phyloP scores from a whole-genome alignment of 192 early-diverging fungal genomes.

The Coemansia sp. region DNA sequence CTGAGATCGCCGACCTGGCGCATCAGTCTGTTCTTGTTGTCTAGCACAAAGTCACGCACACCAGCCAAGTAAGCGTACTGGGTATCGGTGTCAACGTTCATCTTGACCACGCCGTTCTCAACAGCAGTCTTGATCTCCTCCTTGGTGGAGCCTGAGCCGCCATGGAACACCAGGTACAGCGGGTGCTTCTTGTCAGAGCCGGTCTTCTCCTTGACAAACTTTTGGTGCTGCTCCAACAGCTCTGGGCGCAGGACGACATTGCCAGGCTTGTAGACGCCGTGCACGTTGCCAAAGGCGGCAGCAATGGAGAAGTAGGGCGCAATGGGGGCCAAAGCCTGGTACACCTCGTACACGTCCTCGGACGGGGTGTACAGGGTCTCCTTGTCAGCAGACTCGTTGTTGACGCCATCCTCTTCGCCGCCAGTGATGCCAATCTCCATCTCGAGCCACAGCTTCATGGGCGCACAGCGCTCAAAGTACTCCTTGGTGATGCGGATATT shows the following conservation, averaged over 20 bases:
- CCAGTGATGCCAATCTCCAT: conserved; percentile 99
- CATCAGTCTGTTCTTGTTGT: conserved; percentile 86
- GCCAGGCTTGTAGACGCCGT: conserved; percentile 94
- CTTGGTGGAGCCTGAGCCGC: conserved; percentile 84
- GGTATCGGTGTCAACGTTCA: conserved; percentile 99
- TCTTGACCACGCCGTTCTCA: conserved; percentile 88
- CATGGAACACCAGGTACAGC: conserved; percentile 97
- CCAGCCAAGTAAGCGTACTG: conserved; percentile 95
- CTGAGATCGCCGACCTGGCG: conserved; percentile 90
- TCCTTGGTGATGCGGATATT: conserved; percentile 88
- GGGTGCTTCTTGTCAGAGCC: conserved; percentile 57
- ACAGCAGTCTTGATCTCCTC: conserved; percentile 83
- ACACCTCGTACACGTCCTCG: conserved; percentile 94
- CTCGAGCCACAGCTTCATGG: conserved; percentile 85
- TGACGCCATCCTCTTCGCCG: conserved; percentile 98
- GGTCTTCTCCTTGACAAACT: conserved; percentile 71
- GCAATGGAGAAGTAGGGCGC: conserved; percentile 93
- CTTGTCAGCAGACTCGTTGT: conserved; percentile 92
- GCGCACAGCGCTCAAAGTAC: conserved; percentile 90
- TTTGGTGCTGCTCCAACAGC: conserved; percentile 90
- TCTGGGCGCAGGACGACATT: conserved; percentile 94
- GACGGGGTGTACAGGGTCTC: conserved; percentile 91
- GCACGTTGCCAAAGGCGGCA: conserved; percentile 93
- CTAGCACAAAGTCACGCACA: conserved; percentile 82
- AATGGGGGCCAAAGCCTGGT: conserved; percentile 81